Evolutionary conservation across 345 rosid genomes (phyloP).

Genomic region (Lepidium sativum): DNA sequence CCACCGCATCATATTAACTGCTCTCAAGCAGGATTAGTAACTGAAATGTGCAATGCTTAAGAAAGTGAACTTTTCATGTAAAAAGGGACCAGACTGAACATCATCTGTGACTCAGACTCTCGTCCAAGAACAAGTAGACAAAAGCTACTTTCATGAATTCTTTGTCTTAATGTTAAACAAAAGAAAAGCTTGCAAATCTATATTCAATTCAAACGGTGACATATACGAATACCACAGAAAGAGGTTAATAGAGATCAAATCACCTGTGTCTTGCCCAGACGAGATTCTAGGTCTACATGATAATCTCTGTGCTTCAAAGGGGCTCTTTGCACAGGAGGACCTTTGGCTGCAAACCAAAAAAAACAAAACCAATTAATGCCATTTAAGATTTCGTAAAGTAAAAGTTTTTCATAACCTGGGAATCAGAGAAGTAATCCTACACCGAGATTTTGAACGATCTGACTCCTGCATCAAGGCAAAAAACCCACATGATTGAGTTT

Average conservation of each 20-base stretch:
- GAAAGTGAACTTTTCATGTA: background rate
- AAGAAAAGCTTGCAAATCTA: background rate
- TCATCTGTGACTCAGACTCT: background rate
- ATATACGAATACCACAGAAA: background rate
- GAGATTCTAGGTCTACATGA: slow-evolving; percentile 93
- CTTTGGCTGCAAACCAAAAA: slow-evolving; percentile 49
- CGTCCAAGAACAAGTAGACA: background rate
- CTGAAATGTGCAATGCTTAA: background rate
- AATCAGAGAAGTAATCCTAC: slow-evolving; percentile 36
- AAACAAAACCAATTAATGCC: background rate
- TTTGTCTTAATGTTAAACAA: background rate
- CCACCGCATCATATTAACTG: background rate
- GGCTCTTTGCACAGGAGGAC: slow-evolving; percentile 87
- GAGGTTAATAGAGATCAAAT: background rate
- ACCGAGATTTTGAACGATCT: slow-evolving; percentile 61
- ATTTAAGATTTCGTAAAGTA: background rate
- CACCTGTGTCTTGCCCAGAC: slow-evolving; percentile 92
- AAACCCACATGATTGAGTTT: background rate
- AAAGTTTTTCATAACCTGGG: background rate
- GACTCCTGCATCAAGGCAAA: slow-evolving; percentile 41
- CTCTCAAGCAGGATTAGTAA: background rate
- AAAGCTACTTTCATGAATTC: background rate
- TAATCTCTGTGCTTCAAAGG: slow-evolving; percentile 97
- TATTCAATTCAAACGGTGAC: background rate
- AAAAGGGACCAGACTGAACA: background rate